These are phyloP conservation scores for Penicillium atrosanguineum DNA, from an alignment of 495 filamentous ascomycete species.

Conservation along the genomic window DNA sequence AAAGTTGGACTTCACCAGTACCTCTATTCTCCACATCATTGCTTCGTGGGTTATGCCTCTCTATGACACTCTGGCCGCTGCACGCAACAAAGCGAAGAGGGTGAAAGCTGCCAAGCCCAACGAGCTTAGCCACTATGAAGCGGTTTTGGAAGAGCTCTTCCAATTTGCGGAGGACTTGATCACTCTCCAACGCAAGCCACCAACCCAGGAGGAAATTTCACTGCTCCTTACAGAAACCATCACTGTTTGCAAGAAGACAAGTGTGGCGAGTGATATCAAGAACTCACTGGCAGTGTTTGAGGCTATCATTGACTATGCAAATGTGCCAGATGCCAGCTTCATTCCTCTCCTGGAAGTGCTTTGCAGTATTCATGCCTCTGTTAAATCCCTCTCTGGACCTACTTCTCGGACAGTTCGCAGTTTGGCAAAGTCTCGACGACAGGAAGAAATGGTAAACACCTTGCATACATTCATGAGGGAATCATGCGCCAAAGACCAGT, in stretches of 20 bases:
- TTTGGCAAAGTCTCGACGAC: constrained; percentile 75
- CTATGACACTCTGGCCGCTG: constrained; percentile 35
- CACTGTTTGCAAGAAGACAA: constrained; percentile 72
- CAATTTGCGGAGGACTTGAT: constrained; percentile 74
- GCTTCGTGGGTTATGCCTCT: constrained; percentile 42
- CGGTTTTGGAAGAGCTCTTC: constrained; percentile 66
- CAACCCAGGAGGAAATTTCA: constrained; percentile 64
- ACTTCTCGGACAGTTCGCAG: constrained; percentile 76
- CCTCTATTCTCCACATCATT: constrained; percentile 41
- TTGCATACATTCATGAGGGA: constrained; percentile 61
- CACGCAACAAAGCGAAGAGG: constrained; percentile 48
- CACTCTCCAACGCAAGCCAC: constrained; percentile 78
- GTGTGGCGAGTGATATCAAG: constrained; percentile 67
- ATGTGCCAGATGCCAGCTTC: constrained; percentile 67
- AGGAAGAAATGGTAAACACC: constrained; percentile 63
- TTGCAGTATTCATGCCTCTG: constrained; percentile 76
- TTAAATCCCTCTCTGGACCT: constrained; percentile 64
- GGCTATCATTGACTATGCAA: constrained; percentile 72
- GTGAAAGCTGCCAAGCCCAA: constrained; percentile 46
- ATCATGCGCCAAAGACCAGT: constrained; percentile 38
- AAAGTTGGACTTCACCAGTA: constrained; percentile 42
- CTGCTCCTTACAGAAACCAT: constrained; percentile 65
- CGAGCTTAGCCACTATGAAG: constrained; percentile 56
- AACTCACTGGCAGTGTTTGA: constrained; percentile 75
- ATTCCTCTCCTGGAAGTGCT: constrained; percentile 72